These are phyloP conservation scores for Candida broadrunensis DNA, from an alignment of 805 yeast genomes.

Conservation along the genomic window DNA sequence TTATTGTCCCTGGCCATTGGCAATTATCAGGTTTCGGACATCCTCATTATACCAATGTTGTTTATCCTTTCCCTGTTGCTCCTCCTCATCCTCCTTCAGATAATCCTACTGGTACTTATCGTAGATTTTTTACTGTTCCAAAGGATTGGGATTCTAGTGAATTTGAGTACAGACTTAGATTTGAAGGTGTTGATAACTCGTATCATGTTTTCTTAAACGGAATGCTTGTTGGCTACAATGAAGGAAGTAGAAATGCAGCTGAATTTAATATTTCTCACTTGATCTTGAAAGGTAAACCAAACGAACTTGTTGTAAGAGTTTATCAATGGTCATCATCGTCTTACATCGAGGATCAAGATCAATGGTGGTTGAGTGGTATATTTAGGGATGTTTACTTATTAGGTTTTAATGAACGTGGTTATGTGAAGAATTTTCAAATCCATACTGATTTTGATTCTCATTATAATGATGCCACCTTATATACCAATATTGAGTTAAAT, in stretches of 20 bases:
- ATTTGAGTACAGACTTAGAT: conserved; percentile 19
- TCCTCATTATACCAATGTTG: conserved; percentile 32
- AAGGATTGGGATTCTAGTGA: conserved; percentile 9
- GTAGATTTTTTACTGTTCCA: conserved; percentile 17
- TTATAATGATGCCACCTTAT: conserved; percentile 7
- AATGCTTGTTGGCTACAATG: conserved; percentile 23
- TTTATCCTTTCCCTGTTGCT: conserved; percentile 26
- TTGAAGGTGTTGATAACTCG: conserved; percentile 36
- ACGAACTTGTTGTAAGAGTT: conserved; percentile 21
- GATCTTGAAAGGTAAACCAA: conserved; percentile 2
- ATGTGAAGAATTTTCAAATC: conserved; percentile 24
- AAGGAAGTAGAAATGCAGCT: conserved; percentile 31
- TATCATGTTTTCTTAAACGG: conserved; percentile 31
- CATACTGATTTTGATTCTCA: conserved; percentile 14
- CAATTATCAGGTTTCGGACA: conserved; percentile 31
- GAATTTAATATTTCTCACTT: conserved; percentile 24
- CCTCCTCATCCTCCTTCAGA: conserved; percentile 30
- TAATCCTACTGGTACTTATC: conserved; percentile 31
- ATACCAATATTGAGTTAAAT: conserved; percentile 2
- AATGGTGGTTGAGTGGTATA: conserved; percentile 39
- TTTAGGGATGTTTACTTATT: conserved; percentile 32
- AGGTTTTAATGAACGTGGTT: conserved; percentile 17
- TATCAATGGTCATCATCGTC: conserved; percentile 30
- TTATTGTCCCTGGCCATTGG: conserved; percentile 33
- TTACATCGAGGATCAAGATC: conserved; percentile 37